A percentile compares a stretch with the other conserved stretches of the same genome.
Conservation (phyloP, 225 moss, liverwort and hornwort species). For the Ulota crispa region DNA sequence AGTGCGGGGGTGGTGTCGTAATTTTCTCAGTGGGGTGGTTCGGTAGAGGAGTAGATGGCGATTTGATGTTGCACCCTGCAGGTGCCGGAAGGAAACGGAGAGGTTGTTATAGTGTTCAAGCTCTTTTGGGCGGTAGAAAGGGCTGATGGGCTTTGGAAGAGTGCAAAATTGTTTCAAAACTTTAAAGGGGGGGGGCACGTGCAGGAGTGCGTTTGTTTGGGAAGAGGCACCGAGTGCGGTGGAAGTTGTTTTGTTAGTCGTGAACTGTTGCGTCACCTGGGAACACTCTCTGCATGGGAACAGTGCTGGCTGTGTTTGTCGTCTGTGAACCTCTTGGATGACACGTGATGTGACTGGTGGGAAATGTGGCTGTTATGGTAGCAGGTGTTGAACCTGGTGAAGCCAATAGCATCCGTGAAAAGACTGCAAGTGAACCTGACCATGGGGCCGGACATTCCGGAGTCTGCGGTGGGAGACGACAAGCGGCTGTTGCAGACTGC, state of each 20-base stretch:
- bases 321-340: not conserved
- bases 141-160: not conserved
- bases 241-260: not conserved
- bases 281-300: not conserved
- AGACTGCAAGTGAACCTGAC: conserved; percentile 73
- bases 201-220: not conserved
- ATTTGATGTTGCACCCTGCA: not conserved
- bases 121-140: not conserved
- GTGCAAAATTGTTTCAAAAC: not conserved
- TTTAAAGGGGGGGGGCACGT: not conserved
- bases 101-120: not conserved
- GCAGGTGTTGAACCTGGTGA: conserved; percentile 87
- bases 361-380: not conserved
- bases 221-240: not conserved
- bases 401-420: conserved; percentile 92
- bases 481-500: conserved; percentile 89
- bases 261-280: not conserved
- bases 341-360: not conserved
- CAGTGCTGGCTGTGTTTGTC: not conserved
- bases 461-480: conserved; percentile 74
- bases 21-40: not conserved
- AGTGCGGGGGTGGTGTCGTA: not conserved
- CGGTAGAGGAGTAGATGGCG: not conserved
- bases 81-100: not conserved
- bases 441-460: conserved; percentile 72